Base-by-base conservation (phyloP, 1,139 yeast genomes). In the Hyphopichia pseudoburtonii region DNA sequence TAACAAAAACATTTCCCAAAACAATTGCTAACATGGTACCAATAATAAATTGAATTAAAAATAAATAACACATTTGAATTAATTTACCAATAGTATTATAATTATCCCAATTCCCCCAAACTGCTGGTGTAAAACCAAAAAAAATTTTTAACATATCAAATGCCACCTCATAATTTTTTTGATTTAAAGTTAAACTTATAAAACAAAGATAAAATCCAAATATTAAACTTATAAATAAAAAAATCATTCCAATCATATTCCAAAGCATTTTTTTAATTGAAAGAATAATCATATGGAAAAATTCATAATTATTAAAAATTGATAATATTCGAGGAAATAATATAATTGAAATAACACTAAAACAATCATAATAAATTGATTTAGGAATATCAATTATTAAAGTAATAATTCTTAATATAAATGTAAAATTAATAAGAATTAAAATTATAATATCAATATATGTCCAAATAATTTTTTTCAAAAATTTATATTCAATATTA, bases 121-220 rank as follows among this genome's bases (percentile, higher is more conserved):
- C 83, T 0, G 82, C 77, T 0, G 84, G 83, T 0, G 84, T 78
- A 51, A 76, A 79, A 1, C 85, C 84, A 51, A 79, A 78, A 44
- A 79, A 70, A 5, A 79, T 66, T 51, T 77, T 76, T 35, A 78
- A 56, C 66, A 78, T 66, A 44, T 75, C 79, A 52, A 72, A 78
- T 16, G 80, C 75, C 23, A 79, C 76, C 29, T 73, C 71, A 23
- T 63, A 59, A n/a, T 73, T 70, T 2, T 76, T 48, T 44, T 70
- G 62, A 27, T 66, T 64, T 18, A 64, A 54, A 5, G 80, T 77
- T 44, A 79, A 67, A 2, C 82, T 74, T 40, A 77, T 63, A 45
- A 78, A 76, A 32, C 78, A 73, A 22, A 79, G 70, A 62, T 78
- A 79, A 47, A 79, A 80, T 4, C 85, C 85, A 35, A 76, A 66